phyloP scores from a whole-genome alignment of 83 land plant genomes.

The Picea mariana region DNA sequence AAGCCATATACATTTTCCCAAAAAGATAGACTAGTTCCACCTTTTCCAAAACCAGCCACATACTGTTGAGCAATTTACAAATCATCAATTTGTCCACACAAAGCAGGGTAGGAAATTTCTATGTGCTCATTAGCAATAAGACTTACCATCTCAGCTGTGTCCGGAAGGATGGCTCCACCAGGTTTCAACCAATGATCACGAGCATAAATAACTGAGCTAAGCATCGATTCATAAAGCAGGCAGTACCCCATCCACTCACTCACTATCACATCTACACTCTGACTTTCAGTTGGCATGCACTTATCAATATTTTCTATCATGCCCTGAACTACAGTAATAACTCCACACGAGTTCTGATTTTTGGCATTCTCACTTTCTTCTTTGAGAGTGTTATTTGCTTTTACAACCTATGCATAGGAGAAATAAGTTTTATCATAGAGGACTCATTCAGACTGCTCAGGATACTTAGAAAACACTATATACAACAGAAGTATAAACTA shows the following conservation, averaged over 20 bases:
- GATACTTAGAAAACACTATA: neutral
- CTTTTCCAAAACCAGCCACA: conserved; percentile 96
- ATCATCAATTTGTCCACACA: neutral
- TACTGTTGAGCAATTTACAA: conserved; percentile 43
- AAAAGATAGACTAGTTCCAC: conserved; percentile 87
- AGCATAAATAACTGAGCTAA: conserved; percentile 90
- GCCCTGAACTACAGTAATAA: conserved; percentile 64
- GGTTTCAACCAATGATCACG: conserved; percentile 93
- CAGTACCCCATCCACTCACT: conserved; percentile 99
- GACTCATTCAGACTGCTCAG: neutral
- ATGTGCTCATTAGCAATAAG: neutral
- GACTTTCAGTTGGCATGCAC: conserved; percentile 29
- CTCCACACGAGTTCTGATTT: conserved; percentile 24
- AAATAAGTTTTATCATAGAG: neutral
- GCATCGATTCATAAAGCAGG: conserved; percentile 89
- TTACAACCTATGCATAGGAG: conserved; percentile 62
- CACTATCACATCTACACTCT: conserved; percentile 85
- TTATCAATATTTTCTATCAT: conserved; percentile 91
- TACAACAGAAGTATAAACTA: neutral
- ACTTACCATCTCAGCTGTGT: conserved; percentile 86
- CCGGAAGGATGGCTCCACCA: conserved; percentile 97
- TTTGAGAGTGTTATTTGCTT: conserved; percentile 65
- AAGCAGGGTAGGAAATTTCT: neutral
- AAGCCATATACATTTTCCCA: conserved; percentile 99
- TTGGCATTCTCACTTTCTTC: conserved; percentile 17